A percentile compares a stretch with the other conserved stretches of the same genome.
These are phyloP conservation scores for Phytopythium mirpurense DNA, from an alignment of 352 stramenopile species.

Conservation along the genomic window DNA sequence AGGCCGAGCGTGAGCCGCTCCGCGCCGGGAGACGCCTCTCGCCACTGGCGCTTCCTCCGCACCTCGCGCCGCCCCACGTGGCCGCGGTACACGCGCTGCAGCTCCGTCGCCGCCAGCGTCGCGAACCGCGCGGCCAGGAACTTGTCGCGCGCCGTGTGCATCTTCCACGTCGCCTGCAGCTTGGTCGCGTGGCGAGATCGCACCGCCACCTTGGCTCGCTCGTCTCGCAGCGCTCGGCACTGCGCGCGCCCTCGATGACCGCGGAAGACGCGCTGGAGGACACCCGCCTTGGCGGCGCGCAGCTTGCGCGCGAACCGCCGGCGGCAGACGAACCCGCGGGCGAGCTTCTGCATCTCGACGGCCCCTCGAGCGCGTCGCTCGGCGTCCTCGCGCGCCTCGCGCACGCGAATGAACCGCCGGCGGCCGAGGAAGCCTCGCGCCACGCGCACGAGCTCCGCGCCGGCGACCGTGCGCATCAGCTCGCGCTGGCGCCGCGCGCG, in stretches of 20 bases:
- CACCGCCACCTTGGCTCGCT: conserved; percentile 23
- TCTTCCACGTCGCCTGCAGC: conserved; percentile 87
- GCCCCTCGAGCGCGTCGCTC: conserved; percentile 23
- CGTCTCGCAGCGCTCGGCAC: conserved; percentile 33
- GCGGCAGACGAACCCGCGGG: conserved; percentile 60
- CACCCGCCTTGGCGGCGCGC: conserved; percentile 32
- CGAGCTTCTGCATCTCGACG: conserved; percentile 55
- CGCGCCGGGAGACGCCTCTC: conserved; percentile 79
- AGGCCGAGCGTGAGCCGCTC: conserved; percentile 88
- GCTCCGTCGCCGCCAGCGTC: conserved; percentile 77
- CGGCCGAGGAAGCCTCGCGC: conserved; percentile 55
- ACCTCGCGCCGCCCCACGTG: conserved; percentile 68
- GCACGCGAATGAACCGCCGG: conserved; percentile 29
- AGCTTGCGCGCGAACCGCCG: conserved; percentile 35
- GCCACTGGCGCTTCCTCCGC: conserved; percentile 76
- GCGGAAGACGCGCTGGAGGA: conserved; percentile 71
- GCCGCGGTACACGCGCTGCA: conserved; percentile 89
- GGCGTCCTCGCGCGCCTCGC: conserved; percentile 13
- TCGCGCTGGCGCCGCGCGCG: conserved; percentile 32
- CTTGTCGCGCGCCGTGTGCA: conserved; percentile 67
- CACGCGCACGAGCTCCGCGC: conserved; percentile 59
- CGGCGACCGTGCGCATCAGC: conserved; percentile 42
- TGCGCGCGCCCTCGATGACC: conserved; percentile 47
- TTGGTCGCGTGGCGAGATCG: conserved; percentile 60
- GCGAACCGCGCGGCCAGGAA: conserved; percentile 63